Base-by-base conservation (phyloP, 495 filamentous ascomycete genomes). In the Penicillium simplicissimum region DNA sequence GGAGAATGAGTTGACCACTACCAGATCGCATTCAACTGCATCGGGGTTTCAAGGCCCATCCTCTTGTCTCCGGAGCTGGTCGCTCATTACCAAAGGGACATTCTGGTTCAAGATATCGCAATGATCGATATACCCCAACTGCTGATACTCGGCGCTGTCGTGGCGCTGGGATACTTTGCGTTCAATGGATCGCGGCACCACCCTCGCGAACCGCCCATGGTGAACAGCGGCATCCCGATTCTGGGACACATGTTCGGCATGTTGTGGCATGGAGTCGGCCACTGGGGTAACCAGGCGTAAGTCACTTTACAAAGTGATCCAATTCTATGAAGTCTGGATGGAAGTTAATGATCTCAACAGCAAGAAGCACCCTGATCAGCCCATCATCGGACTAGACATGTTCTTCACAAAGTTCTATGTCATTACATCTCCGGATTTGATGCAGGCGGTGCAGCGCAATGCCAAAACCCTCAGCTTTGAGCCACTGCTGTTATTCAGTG, bases 191-290 rank as follows among this genome's bases (percentile, higher is more conserved):
- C 23, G 6, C 43, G 61, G 17, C 54, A 55, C 40, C 79, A 83
- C 60, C 65, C 76, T 0, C 76, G 74, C 17, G 81, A 84, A 65
- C 81, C 82, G 8, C 79, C 79, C 1, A 55, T 72, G 1, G 57
- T 83, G 6, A 59, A 63, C 15, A 65, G 61, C 11, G 48, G 36
- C 17, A 75, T 84, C 19, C 81, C 82, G 1, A 61, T 77, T 9
- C 49, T 83, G 43, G 81, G 82, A 13, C 81, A 84, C 61, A 48
- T 81, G 14, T 38, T 82, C 21, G 74, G 74, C 2, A 54, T 82
- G 43, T 25, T 81, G 0, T 40, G 61, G 3, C 48, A 79, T 55
- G 81, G 82, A 6, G 40, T 72, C 9, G 49, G 63, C 19, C 82
- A 84, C 48, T 74, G 66, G 35, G 15, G 48, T 17, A 53, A 35